Conservation (phyloP, 83 land plant genomes). For the Picea abies region DNA sequence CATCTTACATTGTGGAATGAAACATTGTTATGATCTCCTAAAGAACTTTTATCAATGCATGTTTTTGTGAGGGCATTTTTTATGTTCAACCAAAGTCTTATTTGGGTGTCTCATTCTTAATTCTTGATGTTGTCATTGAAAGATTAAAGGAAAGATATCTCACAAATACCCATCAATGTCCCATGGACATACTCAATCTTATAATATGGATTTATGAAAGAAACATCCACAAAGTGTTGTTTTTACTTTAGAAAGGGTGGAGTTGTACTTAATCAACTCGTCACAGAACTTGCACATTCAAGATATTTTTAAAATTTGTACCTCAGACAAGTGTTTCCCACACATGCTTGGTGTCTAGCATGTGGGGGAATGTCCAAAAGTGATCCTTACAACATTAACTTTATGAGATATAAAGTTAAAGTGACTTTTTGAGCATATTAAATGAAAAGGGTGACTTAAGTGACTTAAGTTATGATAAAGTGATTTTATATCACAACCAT, state of each 20-base stretch:
- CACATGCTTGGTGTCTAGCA: no score
- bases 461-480: no score
- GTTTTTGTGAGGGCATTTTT: not conserved
- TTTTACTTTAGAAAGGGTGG: conserved; percentile 96
- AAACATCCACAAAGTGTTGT: conserved; percentile 56
- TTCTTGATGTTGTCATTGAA: conserved; percentile 1
- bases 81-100: not conserved
- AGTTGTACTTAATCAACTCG: conserved; percentile 81
- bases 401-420: no score
- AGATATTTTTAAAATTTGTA: no score
- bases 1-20: not conserved
- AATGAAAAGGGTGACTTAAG: no score
- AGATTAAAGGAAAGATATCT: conserved; percentile 11
- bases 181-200: not conserved
- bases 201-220: not conserved
- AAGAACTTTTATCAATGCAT: not conserved
- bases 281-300: conserved; percentile 62
- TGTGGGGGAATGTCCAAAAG: no score
- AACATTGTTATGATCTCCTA: no score
- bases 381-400: no score
- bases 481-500: no score
- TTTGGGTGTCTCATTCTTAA: not conserved
- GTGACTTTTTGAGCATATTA: no score
- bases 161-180: not conserved
- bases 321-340: no score